Percentiles rank a stretch among this genome's conserved stretches.
These are phyloP conservation scores for Apodospora peruviana DNA, from an alignment of 495 filamentous ascomycete genomes.

Conservation along the genomic window DNA sequence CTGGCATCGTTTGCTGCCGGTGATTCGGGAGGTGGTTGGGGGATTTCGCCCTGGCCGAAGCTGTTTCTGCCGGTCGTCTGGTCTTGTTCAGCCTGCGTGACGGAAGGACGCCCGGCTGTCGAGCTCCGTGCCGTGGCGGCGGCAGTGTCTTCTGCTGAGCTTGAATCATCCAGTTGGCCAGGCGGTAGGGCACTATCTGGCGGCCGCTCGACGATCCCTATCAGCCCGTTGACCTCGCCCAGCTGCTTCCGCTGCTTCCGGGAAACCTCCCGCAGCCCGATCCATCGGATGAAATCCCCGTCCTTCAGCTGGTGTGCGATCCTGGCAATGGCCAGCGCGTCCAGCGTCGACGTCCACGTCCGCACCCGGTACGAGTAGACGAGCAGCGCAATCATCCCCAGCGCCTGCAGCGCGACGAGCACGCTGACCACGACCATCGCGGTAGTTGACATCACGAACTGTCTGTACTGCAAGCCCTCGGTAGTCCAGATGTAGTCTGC, in stretches of 20 bases:
- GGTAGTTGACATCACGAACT: not conserved
- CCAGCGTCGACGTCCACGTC: slow-evolving; percentile 6
- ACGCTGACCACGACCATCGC: not conserved
- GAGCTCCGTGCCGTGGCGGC: too few species aligned
- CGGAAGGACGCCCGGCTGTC: too few species aligned
- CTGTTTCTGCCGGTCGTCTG: too few species aligned
- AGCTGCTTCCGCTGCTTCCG: not conserved
- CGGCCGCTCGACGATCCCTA: not conserved
- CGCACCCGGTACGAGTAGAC: slow-evolving; percentile 6
- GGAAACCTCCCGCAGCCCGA: not conserved
- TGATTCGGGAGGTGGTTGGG: too few species aligned
- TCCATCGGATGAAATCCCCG: not conserved
- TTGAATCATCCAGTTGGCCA: too few species aligned
- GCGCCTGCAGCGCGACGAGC: not conserved
- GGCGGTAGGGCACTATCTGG: too few species aligned
- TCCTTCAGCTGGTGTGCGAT: slow-evolving; percentile 2
- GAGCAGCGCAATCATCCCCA: not conserved
- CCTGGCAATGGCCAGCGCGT: slow-evolving; percentile 4
- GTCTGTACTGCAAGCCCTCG: not conserved
- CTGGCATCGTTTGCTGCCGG: too few species aligned
- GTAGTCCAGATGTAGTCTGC: not conserved
- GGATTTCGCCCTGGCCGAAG: too few species aligned
- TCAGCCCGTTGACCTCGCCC: not conserved
- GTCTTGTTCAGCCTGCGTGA: too few species aligned
- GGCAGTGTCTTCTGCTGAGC: too few species aligned